phyloP scores from a whole-genome alignment of 1,284 basidiomycete genomes.

The Ustilago trichophora region DNA sequence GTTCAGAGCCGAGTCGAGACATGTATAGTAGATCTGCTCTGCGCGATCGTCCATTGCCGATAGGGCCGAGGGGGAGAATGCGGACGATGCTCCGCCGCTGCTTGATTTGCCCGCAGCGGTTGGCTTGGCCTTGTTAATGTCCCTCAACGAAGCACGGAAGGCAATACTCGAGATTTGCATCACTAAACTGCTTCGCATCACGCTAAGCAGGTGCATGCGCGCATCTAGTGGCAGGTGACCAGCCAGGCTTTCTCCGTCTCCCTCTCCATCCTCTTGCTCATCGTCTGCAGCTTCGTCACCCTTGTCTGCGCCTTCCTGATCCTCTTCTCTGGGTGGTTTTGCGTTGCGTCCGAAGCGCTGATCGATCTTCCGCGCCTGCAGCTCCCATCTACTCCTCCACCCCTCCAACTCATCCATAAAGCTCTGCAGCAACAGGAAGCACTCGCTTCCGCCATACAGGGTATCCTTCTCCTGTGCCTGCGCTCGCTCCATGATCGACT shows the following conservation, averaged over 20 bases:
- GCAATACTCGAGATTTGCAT: constrained; percentile 51
- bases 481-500: constrained; percentile 45
- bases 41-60: constrained; percentile 42
- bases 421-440: constrained; percentile 39
- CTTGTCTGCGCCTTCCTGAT: background rate
- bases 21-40: constrained; percentile 46
- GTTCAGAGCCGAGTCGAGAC: constrained; percentile 44
- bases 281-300: background rate
- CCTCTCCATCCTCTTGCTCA: background rate
- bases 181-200: constrained; percentile 44
- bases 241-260: constrained; percentile 4
- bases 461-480: constrained; percentile 42
- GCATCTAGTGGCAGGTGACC: constrained; percentile 18
- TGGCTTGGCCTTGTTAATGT: constrained; percentile 45
- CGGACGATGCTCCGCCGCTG: constrained; percentile 2
- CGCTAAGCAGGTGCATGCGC: constrained; percentile 31
- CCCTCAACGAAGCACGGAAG: constrained; percentile 39
- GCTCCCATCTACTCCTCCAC: constrained; percentile 39
- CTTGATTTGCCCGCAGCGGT: constrained; percentile 7
- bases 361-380: constrained; percentile 41
- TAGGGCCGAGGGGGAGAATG: constrained; percentile 26
- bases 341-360: constrained; percentile 22
- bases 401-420: constrained; percentile 46
- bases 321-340: background rate
- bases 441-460: constrained; percentile 37